Evolutionary conservation across 2,329 filamentous ascomycete species (phyloP).

Genomic region (Colletotrichum lini): DNA sequence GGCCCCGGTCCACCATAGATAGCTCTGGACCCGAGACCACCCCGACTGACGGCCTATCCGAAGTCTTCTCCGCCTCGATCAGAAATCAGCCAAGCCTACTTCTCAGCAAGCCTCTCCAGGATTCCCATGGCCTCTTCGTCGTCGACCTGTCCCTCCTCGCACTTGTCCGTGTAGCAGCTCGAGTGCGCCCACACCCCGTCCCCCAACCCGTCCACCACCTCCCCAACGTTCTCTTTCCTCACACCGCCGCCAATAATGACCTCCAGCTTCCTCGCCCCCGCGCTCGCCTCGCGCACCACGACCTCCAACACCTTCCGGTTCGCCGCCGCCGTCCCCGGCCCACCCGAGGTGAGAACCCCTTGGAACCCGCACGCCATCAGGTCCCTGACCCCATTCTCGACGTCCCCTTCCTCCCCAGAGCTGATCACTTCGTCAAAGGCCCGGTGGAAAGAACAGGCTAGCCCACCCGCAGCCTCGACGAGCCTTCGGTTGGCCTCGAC

Average conservation of each 20-base stretch:
- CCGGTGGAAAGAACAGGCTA: constrained; percentile 67
- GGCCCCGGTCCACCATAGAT: neutral
- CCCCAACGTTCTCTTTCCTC: constrained; percentile 56
- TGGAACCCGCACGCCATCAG: constrained; percentile 62
- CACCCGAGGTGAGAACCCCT: constrained; percentile 68
- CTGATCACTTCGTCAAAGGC: constrained; percentile 67
- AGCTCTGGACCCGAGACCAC: neutral
- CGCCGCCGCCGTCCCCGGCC: constrained; percentile 56
- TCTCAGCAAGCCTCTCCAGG: constrained; percentile 28
- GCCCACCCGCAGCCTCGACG: constrained; percentile 57
- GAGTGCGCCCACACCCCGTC: constrained; percentile 63
- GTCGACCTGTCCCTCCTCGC: constrained; percentile 32
- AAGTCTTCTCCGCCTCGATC: too few relatives aligned
- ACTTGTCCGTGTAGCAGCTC: constrained; percentile 54
- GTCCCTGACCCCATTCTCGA: constrained; percentile 50
- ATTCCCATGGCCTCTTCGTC: constrained; percentile 39
- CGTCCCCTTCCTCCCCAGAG: constrained; percentile 40
- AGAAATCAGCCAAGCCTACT: neutral
- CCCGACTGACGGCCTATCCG: neutral
- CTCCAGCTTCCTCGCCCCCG: constrained; percentile 53
- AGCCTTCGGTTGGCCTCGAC: constrained; percentile 56
- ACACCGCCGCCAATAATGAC: constrained; percentile 69
- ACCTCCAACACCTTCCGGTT: constrained; percentile 56
- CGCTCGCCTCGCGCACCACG: constrained; percentile 51
- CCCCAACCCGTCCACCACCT: constrained; percentile 49